phyloP scores from a whole-genome alignment of 139 green algal species.

The Diplosphaera chodatii region DNA sequence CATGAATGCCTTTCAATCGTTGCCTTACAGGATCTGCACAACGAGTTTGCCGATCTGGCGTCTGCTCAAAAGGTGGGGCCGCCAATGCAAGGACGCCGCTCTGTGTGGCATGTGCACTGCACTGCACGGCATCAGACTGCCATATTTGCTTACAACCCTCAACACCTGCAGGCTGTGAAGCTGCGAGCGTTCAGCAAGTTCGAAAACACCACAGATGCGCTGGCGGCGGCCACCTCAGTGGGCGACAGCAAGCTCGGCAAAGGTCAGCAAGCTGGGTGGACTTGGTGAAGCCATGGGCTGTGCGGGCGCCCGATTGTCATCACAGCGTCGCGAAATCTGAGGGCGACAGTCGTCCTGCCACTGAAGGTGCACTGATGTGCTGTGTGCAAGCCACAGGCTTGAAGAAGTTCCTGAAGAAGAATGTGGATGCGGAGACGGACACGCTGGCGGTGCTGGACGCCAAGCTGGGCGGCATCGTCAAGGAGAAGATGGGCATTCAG shows the following conservation, averaged over 20 bases:
- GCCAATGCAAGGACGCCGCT: neutral
- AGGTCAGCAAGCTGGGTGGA: slow-evolving; percentile 37
- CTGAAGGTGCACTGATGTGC: neutral
- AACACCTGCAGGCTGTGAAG: slow-evolving; percentile 85
- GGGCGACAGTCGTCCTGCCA: neutral
- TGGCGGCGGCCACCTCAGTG: slow-evolving; percentile 85
- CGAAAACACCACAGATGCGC: slow-evolving; percentile 93
- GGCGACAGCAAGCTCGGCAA: slow-evolving; percentile 96
- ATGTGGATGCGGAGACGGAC: slow-evolving; percentile 66
- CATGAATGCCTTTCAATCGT: too few species aligned
- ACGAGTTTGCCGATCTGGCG: slow-evolving; percentile 80
- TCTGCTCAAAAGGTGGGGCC: slow-evolving; percentile 74
- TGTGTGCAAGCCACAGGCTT: slow-evolving; percentile 60
- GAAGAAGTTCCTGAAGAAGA: slow-evolving; percentile 99
- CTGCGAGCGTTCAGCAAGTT: slow-evolving; percentile 98
- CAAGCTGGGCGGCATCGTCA: slow-evolving; percentile 95
- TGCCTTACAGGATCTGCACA: slow-evolving; percentile 36
- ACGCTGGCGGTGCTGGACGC: slow-evolving; percentile 89
- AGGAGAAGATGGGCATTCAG: slow-evolving; percentile 96
- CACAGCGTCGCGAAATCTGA: neutral
- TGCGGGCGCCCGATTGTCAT: neutral
- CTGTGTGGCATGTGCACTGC: too few species aligned
- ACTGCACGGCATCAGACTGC: too few species aligned
- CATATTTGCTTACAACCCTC: too few species aligned
- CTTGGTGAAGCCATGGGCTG: too few species aligned